phyloP scores from a whole-genome alignment of 139 green algal genomes.

The Closterium sp. region DNA sequence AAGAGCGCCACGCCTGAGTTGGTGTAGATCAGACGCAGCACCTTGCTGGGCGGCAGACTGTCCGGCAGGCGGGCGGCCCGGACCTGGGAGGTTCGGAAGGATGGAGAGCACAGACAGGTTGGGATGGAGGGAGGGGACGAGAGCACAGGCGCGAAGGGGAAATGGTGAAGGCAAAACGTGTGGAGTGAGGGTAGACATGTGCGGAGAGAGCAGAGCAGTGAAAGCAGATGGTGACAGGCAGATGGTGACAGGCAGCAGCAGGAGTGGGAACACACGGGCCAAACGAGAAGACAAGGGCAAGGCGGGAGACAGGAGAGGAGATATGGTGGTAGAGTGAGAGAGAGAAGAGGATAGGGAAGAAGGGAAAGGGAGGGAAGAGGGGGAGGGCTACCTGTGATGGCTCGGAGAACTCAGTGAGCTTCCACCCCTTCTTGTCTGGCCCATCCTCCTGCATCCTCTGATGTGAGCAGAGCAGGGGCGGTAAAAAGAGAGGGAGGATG shows the following conservation, averaged over 20 bases:
- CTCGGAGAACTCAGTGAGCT: neutral
- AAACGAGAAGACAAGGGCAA: no score
- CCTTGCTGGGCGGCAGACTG: constrained; percentile 38
- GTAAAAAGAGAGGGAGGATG: neutral
- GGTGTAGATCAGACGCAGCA: constrained; percentile 47
- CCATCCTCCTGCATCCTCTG: neutral
- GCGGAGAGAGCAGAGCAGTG: neutral
- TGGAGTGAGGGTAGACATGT: no score
- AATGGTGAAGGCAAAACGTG: neutral
- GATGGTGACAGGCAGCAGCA: neutral
- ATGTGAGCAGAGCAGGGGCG: neutral
- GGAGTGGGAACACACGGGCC: no score
- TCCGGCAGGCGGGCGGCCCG: constrained; percentile 33
- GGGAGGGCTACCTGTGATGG: neutral
- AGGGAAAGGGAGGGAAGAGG: neutral
- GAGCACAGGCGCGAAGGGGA: neutral
- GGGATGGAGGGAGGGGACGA: neutral
- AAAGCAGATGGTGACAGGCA: neutral
- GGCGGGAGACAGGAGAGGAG: neutral
- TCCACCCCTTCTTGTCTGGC: neutral
- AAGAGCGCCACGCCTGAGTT: constrained; percentile 49
- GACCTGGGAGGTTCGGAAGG: neutral
- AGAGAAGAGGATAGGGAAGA: neutral
- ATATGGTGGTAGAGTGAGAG: neutral
- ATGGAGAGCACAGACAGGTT: neutral